Percentiles rank a stretch among this genome's conserved stretches.
These are phyloP conservation scores for Phytophthora pisi DNA, from an alignment of 352 stramenopile genomes.

Conservation along the genomic window DNA sequence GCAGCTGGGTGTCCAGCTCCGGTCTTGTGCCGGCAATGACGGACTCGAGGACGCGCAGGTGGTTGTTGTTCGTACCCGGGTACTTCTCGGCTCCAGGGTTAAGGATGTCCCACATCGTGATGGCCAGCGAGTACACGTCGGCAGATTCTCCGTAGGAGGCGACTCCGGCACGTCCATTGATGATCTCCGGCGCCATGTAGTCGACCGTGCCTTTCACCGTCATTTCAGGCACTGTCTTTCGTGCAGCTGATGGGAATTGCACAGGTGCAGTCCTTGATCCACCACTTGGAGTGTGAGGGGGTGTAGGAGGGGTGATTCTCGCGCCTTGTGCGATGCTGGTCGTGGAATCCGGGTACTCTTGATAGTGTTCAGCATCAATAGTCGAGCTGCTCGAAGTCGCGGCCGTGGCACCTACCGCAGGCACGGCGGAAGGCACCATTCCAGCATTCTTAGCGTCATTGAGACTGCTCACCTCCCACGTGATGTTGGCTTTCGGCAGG, in stretches of 20 bases:
- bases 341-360: conserved; percentile 34
- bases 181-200: conserved; percentile 82
- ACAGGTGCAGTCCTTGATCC: conserved; percentile 15
- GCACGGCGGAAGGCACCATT: conserved; percentile 11
- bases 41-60: conserved; percentile 54
- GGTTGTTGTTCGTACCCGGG: conserved; percentile 50
- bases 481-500: conserved; percentile 44
- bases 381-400: conserved; percentile 27
- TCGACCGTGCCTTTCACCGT: conserved; percentile 71
- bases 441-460: conserved; percentile 28
- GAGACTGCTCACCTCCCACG: conserved; percentile 42
- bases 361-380: conserved; percentile 37
- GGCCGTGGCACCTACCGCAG: conserved; percentile 13
- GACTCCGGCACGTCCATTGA: conserved; percentile 56
- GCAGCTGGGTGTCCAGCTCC: conserved; percentile 37
- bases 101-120: conserved; percentile 79
- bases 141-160: conserved; percentile 64
- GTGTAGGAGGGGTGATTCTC: conserved; percentile 16
- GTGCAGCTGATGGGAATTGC: conserved; percentile 28
- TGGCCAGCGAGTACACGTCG: conserved; percentile 72
- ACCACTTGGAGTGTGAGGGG: conserved; percentile 11
- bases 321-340: conserved; percentile 14
- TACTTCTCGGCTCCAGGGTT: conserved; percentile 60
- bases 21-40: conserved; percentile 52
- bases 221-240: conserved; percentile 46